Base-by-base conservation (phyloP, 805 yeast genomes). In the Kodamaea neixiangensis region DNA sequence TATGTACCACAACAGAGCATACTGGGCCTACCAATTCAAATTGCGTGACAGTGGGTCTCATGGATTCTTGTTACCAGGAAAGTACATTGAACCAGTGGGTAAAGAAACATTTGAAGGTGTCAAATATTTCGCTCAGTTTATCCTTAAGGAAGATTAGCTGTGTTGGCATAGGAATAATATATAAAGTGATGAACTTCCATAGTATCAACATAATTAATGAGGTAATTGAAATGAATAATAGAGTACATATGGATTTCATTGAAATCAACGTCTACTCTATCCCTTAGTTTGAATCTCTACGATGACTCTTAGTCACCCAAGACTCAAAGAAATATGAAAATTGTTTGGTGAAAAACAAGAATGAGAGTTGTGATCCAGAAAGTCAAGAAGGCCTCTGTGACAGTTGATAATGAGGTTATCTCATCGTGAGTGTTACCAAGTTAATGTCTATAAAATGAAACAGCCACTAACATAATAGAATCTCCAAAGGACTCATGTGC, bases 301-400 rank as follows among this genome's bases (percentile, higher is more conserved):
- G 10, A n/a, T 25, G 13, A 25, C 31, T 25, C 11, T 25, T 25
- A 9, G 31, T n/a, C 31, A 25, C 31, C 31, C 31, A 25, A 25
- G 31, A 13, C 31, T n/a, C 31, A 25, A 25, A 9, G 7, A 25
- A 25, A 25, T 25, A 25, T 25, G 31, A 25, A 9, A 7, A 25
- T 25, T 25, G 10, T 25, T 25, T 4, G 31, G 7, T 10, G 11
- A 25, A 25, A 25, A 34, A 34, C 38, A 34, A 34, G 18, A 37
- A 93, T 93, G 99, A 86, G 84, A 65, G 89, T 92, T 2, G 97
- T 94, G 1, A 81, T 94, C 31, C 99, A 94, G 64, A 83, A 88
- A 62, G 98, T 93, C 5, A 88, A 87, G 54, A 77, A 80, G 44
- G 98, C 97, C 0, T 86, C 96, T 0, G 99, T 94, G 0, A 81